Percentiles rank a stretch among this genome's conserved stretches.
Conservation (phyloP, 163 green algal species). For the Volvox carteri region DNA sequence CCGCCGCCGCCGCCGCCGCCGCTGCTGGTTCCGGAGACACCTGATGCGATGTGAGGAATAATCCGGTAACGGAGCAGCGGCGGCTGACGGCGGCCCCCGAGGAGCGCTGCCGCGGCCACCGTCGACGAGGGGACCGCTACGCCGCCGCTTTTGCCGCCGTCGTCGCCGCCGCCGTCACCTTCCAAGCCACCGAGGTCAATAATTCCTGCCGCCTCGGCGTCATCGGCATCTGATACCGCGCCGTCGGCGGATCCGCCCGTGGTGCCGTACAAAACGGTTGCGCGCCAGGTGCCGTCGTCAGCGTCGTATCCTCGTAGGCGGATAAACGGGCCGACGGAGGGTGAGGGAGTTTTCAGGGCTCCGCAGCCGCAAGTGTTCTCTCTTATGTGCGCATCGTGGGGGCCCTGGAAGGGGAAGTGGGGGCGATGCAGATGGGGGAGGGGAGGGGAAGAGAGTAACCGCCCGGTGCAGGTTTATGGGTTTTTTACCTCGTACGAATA, state of each 20-base stretch:
- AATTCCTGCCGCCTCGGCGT: neutral
- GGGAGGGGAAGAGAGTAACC: too few species aligned
- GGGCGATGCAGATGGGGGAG: too few species aligned
- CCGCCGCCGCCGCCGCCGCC: neutral
- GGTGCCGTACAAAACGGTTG: slow-evolving; percentile 32
- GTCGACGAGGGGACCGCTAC: neutral
- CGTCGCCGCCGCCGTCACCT: neutral
- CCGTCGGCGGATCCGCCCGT: neutral
- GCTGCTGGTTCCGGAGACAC: neutral
- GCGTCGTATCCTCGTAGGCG: slow-evolving; percentile 25
- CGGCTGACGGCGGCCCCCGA: neutral
- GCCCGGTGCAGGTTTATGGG: too few species aligned
- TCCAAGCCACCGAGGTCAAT: too few species aligned
- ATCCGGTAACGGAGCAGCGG: neutral
- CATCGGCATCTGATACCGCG: neutral
- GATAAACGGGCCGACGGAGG: slow-evolving; percentile 24
- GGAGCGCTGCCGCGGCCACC: neutral
- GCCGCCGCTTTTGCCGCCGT: neutral
- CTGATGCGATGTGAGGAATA: too few species aligned
- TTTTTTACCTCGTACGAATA: too few species aligned
- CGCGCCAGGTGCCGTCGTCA: neutral
- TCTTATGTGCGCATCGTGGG: slow-evolving; percentile 36
- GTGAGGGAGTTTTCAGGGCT: neutral
- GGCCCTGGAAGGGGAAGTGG: slow-evolving; percentile 11
- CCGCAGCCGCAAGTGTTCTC: slow-evolving; percentile 48